These are phyloP conservation scores for Sugiyamaella sp. DNA, from an alignment of 1,139 yeast genomes.

Conservation along the genomic window DNA sequence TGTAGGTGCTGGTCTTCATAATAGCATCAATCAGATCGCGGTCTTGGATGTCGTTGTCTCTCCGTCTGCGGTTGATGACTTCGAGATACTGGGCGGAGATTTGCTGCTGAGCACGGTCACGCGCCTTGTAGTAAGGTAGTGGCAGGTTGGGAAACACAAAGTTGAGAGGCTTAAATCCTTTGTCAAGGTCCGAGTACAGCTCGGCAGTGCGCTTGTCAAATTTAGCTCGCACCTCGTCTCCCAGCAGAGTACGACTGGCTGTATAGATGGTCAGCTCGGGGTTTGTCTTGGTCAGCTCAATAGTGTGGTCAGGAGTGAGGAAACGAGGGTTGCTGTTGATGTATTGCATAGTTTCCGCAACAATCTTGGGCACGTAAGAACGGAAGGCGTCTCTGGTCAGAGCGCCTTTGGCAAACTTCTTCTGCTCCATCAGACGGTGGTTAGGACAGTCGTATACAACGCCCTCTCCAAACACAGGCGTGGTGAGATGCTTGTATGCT, in stretches of 20 bases:
- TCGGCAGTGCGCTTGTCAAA: slow-evolving; percentile 84
- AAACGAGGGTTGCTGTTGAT: slow-evolving; percentile 55
- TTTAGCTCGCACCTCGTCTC: slow-evolving; percentile 85
- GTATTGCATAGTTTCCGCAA: slow-evolving; percentile 72
- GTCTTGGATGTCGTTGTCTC: slow-evolving; percentile 68
- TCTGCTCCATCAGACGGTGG: slow-evolving; percentile 93
- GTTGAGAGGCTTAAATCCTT: slow-evolving; percentile 95
- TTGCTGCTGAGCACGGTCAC: slow-evolving; percentile 85
- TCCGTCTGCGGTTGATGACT: slow-evolving; percentile 74
- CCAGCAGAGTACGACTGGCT: slow-evolving; percentile 87
- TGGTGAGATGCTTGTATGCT: slow-evolving; percentile 91
- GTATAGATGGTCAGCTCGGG: slow-evolving; percentile 97
- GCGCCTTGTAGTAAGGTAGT: slow-evolving; percentile 76
- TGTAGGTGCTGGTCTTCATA: slow-evolving; percentile 80
- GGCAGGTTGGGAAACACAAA: slow-evolving; percentile 95
- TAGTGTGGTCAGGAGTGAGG: slow-evolving; percentile 52
- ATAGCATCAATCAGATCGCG: slow-evolving; percentile 90
- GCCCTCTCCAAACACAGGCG: slow-evolving; percentile 97
- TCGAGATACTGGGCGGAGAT: slow-evolving; percentile 81
- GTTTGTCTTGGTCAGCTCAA: slow-evolving; percentile 79
- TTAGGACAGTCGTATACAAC: slow-evolving; percentile 97
- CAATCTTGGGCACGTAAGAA: slow-evolving; percentile 83
- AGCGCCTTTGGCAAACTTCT: slow-evolving; percentile 92
- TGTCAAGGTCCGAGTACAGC: slow-evolving; percentile 87
- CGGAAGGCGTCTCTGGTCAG: slow-evolving; percentile 84